Evolutionary conservation across 2,329 filamentous ascomycete genomes (phyloP), one percentile per base, ranked within the genome.

Genomic region (Pseudogymnoascus sp.): DNA sequence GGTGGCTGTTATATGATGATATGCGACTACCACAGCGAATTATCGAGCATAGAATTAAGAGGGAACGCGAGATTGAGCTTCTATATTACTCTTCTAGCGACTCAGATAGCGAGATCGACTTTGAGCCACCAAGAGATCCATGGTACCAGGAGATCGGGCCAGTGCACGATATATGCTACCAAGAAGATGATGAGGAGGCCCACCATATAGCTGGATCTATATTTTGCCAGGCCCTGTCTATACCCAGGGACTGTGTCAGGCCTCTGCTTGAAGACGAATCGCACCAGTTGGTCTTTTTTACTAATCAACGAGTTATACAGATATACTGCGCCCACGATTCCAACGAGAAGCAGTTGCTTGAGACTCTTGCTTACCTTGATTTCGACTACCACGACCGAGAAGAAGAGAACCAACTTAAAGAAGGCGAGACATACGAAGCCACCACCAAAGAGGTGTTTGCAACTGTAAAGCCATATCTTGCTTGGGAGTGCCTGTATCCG

Each of bases 301-400:
- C 70, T 72, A 67, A 72, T 49, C 66, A 67, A 41, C 64, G 65
- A 64, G 62, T 64, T 19, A 65, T 68, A 35, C 69, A 72, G 70
- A 55, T 67, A 23, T 71, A 70, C 63, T 71, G 67, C 62, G 67
- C 62, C 60, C 67, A 71, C 60, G 63, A 68, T 60, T 22, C 12
- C 16, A 33, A 23, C 14, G 69, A 70, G 62, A 35, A 62, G 52
- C 28, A 61, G 9, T 33, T 55, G 25, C n/a, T 55, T 55, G 49
- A 55, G 22, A 55, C 16, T 3, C 28, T 55, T 33, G 49, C 28
- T 33, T 35, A 19, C 16, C 49, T 55, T 33, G 49, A 55, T 55
- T 55, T 55, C 3, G 49, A 55, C 22, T 55, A 33, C 4, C 49
- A 55, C 49, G 28, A 55, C 16, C 49, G 49, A 33, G 28, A 55